Conservation (phyloP, 768 basidiomycete genomes). For the Rhodotorula babjevae region DNA sequence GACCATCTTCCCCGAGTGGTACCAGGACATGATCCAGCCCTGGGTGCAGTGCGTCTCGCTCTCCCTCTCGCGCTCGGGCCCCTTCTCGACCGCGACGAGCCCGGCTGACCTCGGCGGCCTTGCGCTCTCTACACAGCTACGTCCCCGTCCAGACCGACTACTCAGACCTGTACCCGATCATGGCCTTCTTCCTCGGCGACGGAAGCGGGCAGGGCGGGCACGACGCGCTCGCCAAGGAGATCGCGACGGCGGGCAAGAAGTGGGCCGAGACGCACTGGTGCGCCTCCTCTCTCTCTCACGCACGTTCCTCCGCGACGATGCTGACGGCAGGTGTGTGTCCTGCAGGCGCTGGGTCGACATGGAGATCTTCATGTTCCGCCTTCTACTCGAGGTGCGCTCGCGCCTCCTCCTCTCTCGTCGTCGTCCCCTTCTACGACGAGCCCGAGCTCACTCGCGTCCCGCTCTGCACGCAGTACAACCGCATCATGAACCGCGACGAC, state of each 20-base stretch:
- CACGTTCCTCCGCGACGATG: not conserved
- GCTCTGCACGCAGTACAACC: conserved; percentile 21
- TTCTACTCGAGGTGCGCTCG: conserved; percentile 46
- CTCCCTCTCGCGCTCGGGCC: not conserved
- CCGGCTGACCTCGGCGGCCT: not conserved
- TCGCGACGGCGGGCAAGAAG: conserved; percentile 44
- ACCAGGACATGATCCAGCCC: conserved; percentile 45
- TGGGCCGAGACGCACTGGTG: conserved; percentile 45
- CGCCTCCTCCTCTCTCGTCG: not conserved
- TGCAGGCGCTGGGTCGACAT: conserved; percentile 47
- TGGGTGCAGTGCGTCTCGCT: conserved; percentile 46
- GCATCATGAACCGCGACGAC: conserved; percentile 36
- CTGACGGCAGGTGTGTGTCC: conserved; percentile 29
- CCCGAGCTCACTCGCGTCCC: not conserved
- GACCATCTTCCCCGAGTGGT: conserved; percentile 45
- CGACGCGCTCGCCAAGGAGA: conserved; percentile 48
- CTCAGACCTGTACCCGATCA: conserved; percentile 46
- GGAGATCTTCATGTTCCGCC: conserved; percentile 48
- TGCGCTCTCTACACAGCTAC: conserved; percentile 31
- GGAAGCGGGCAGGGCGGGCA: conserved; percentile 43
- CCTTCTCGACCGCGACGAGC: not conserved
- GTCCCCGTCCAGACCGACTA: conserved; percentile 47
- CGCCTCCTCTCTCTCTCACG: not conserved
- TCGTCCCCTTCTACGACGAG: no score
- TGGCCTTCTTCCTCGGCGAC: conserved; percentile 49